phyloP scores from a whole-genome alignment of 495 filamentous ascomycete species.

The Neurospora sp. region DNA sequence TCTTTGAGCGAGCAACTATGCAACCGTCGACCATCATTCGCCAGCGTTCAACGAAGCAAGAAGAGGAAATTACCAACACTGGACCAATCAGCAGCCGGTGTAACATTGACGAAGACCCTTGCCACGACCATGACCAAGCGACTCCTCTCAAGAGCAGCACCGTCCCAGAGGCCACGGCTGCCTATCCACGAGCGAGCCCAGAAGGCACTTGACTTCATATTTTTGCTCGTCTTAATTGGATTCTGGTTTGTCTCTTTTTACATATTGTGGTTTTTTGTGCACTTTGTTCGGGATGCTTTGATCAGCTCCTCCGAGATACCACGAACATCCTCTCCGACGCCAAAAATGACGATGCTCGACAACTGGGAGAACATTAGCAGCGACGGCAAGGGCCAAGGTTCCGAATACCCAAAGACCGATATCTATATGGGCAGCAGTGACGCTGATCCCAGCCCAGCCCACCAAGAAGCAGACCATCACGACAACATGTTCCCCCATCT shows the following conservation, averaged over 20 bases:
- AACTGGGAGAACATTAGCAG: neutral
- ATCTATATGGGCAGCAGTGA: neutral
- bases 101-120: neutral
- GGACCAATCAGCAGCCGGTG: neutral
- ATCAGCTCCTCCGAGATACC: neutral
- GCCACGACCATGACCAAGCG: neutral
- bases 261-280: neutral
- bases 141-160: neutral
- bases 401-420: neutral
- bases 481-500: neutral
- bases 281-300: neutral
- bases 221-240: neutral
- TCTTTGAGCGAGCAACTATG: neutral
- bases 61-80: neutral
- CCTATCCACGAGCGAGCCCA: neutral
- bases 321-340: neutral
- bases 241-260: neutral
- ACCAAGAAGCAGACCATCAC: constrained; percentile 1
- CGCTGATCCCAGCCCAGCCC: constrained; percentile 4
- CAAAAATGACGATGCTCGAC: neutral
- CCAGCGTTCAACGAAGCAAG: neutral
- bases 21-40: neutral
- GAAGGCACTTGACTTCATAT: neutral
- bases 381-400: neutral
- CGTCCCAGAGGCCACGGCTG: neutral